These are phyloP conservation scores for Pouteria campechiana DNA, from an alignment of 179 eudicot genomes.

Conservation along the genomic window DNA sequence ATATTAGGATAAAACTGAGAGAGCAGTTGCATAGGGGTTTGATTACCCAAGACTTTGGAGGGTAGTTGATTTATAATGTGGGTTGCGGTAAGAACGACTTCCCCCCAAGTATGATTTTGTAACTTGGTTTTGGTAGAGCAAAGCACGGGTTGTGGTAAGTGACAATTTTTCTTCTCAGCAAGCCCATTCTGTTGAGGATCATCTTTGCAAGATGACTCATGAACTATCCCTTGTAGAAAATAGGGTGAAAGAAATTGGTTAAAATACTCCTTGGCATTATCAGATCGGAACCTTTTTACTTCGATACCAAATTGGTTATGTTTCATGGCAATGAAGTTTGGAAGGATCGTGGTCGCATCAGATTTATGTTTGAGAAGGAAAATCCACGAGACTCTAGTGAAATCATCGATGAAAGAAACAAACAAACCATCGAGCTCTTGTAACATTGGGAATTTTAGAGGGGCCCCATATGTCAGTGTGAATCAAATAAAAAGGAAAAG, in stretches of 20 bases:
- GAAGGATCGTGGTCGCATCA: neutral
- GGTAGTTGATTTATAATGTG: conserved; percentile 1
- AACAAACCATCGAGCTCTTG: conserved; percentile 4
- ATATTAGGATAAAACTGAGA: neutral
- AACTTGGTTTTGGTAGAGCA: neutral
- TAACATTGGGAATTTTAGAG: neutral
- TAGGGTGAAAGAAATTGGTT: neutral
- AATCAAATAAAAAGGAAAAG: neutral
- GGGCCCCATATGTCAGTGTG: conserved; percentile 6
- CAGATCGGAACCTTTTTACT: neutral
- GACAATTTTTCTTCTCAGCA: conserved; percentile 2
- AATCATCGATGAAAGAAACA: conserved; percentile 2
- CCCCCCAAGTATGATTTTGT: neutral
- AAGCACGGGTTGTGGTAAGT: conserved; percentile 1
- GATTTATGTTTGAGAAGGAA: conserved; percentile 1
- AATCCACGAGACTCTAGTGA: conserved; percentile 1
- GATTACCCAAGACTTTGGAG: neutral
- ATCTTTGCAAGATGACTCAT: conserved; percentile 1
- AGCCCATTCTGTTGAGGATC: neutral
- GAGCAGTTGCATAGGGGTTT: neutral
- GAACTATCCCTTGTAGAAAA: conserved; percentile 1
- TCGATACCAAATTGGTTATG: neutral
- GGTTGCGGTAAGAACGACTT: neutral
- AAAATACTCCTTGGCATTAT: conserved; percentile 1
- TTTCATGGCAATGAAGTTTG: conserved; percentile 1